A percentile compares a stretch with the other conserved stretches of the same genome.
Evolutionary conservation across 345 rosid species (phyloP).

Genomic region (Murraya paniculata): DNA sequence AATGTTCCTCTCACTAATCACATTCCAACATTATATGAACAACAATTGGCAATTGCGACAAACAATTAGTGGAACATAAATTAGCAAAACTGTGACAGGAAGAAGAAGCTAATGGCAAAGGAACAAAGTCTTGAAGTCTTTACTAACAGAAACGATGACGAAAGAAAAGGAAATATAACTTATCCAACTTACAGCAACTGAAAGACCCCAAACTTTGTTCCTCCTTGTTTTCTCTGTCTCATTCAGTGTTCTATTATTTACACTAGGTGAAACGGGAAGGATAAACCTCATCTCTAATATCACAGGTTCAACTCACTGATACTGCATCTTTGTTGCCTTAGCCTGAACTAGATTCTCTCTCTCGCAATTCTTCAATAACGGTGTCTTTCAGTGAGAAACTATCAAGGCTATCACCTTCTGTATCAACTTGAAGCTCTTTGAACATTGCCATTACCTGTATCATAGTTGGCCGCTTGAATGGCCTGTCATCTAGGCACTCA

Average conservation of each 20-base stretch:
- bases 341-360: conserved; percentile 43
- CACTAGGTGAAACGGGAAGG: conserved; percentile 25
- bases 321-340: background rate
- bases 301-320: conserved; percentile 5
- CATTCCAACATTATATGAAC: conserved; percentile 17
- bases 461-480: conserved; percentile 84
- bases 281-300: conserved; percentile 4
- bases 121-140: conserved; percentile 25
- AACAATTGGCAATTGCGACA: conserved; percentile 12
- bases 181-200: conserved; percentile 11
- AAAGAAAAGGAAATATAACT: conserved; percentile 7
- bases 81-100: conserved; percentile 43
- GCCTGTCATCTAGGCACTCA: conserved; percentile 90
- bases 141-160: conserved; percentile 16
- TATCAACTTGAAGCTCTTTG: conserved; percentile 84
- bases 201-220: conserved; percentile 25
- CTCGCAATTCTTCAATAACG: conserved; percentile 54
- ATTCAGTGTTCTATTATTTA: conserved; percentile 48
- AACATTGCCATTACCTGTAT: conserved; percentile 97
- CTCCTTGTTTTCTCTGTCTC: conserved; percentile 23
- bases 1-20: background rate
- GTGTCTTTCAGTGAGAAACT: conserved; percentile 69
- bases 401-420: conserved; percentile 71
- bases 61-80: conserved; percentile 22
- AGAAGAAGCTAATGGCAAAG: conserved; percentile 26